Evolutionary conservation across 495 filamentous ascomycete species (phyloP), one percentile per base, ranked within the genome.

Genomic region (Xylaria bambusicola): DNA sequence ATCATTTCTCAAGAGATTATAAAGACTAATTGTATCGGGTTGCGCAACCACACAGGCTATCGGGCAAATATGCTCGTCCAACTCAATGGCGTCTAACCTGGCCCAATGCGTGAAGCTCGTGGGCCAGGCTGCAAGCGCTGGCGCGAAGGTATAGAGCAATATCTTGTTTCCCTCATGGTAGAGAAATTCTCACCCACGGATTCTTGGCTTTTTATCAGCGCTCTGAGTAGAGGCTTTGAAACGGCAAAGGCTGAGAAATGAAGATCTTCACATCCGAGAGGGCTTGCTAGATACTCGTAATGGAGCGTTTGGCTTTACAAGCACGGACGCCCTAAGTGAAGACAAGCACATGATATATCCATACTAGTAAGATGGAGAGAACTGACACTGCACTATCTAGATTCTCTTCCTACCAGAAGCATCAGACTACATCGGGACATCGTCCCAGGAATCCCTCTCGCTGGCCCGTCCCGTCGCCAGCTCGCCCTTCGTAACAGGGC

Each of bases 331-430:
- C n/a, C n/a, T n/a, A n/a, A n/a, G 31, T 33, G 31, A 33, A 33
- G 10, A 33, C 5, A 33, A 33, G 31, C 31, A 33, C 31, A 33
- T 33, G 31, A 33, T 6, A 10, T 6, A 33, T 33, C 31, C 8
- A n/a, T 26, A 54, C 20, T 23, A 42, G 18, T 21, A 33, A 10
- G 6, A 33, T 5, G 10, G 31, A 33, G 31, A 33, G 41, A 1
- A 13, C 23, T 53, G 36, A 40, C 15, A 42, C 35, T 15, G 35
- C 45, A 51, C 6, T 12, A 12, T 12, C 3, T 61, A 93, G 89
- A 85, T 88, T 24, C 79, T 97, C 52, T 96, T 97, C 73, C 88
- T 97, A 60, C 94, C 92, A 17, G 92, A 97, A 80, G 93, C 93
- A 40, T 86, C 82, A 58, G 93, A 97, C 75, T 97, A 96, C 78